Conservation (phyloP, 1,284 basidiomycete genomes). For the Jaminaea rosea region DNA sequence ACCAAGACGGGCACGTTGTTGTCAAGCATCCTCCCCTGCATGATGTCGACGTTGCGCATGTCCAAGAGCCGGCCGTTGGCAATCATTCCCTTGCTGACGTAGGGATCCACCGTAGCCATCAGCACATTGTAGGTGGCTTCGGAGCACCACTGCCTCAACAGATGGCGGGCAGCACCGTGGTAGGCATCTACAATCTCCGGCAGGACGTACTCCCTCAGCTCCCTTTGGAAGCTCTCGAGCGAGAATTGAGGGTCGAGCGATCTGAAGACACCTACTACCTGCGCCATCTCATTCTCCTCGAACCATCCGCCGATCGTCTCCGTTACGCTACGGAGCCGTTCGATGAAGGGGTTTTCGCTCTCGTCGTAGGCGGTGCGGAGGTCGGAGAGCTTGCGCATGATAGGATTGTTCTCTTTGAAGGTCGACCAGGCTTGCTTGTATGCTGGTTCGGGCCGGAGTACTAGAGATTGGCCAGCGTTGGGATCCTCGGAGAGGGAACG, state of each 20-base stretch:
- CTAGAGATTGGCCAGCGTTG: slow-evolving; percentile 27
- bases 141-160: slow-evolving; percentile 82
- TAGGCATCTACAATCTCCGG: slow-evolving; percentile 97
- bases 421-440: slow-evolving; percentile 31
- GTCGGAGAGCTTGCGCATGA: slow-evolving; percentile 25
- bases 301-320: slow-evolving; percentile 78
- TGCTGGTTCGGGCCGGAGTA: slow-evolving; percentile 32
- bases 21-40: slow-evolving; percentile 55
- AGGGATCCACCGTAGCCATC: slow-evolving; percentile 94
- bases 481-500: slow-evolving; percentile 19
- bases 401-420: slow-evolving; percentile 33
- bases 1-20: slow-evolving; percentile 73
- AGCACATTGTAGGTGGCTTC: slow-evolving; percentile 88
- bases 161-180: slow-evolving; percentile 74
- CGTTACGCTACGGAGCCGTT: slow-evolving; percentile 71
- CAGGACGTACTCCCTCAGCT: slow-evolving; percentile 90
- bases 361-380: slow-evolving; percentile 60
- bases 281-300: slow-evolving; percentile 95
- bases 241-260: slow-evolving; percentile 76
- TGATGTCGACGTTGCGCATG: slow-evolving; percentile 35
- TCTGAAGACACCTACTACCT: slow-evolving; percentile 79
- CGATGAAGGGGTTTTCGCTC: slow-evolving; percentile 82
- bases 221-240: slow-evolving; percentile 75
- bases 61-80: slow-evolving; percentile 39
- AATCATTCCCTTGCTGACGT: slow-evolving; percentile 72